These are phyloP conservation scores for Laguncularia racemosa DNA, from an alignment of 345 rosid species.

Conservation along the genomic window DNA sequence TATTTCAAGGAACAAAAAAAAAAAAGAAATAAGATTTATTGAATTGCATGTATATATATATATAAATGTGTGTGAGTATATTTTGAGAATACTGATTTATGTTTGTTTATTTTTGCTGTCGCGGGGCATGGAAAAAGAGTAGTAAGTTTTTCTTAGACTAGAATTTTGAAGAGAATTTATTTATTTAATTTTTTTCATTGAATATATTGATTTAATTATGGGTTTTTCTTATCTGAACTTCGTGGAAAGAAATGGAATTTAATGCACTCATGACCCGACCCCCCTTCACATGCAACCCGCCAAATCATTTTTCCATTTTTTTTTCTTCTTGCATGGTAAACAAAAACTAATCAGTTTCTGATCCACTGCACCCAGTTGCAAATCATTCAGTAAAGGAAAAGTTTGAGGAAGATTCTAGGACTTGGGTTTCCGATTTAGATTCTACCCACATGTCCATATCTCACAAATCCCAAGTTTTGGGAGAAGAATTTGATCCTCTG, in stretches of 20 bases:
- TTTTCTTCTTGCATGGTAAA: conserved; percentile 7
- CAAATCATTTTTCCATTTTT: too few species aligned
- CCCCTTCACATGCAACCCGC: conserved; percentile 3
- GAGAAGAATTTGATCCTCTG: conserved; percentile 61
- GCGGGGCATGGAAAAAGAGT: too few species aligned
- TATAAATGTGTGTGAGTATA: too few species aligned
- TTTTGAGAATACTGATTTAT: too few species aligned
- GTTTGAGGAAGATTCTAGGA: background rate
- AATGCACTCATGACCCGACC: conserved; percentile 5
- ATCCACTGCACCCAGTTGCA: background rate
- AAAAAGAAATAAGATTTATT: too few species aligned
- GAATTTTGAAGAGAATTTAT: too few species aligned
- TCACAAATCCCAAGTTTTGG: conserved; percentile 16
- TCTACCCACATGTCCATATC: conserved; percentile 28
- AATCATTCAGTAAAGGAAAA: background rate
- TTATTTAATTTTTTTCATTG: too few species aligned
- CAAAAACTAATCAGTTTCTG: background rate
- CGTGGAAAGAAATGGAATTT: conserved; percentile 1
- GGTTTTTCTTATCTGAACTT: background rate
- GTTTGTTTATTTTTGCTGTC: too few species aligned
- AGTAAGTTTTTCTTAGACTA: too few species aligned
- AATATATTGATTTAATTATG: background rate
- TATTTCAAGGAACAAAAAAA: too few species aligned
- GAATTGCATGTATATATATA: too few species aligned
- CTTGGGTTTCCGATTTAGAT: background rate